phyloP scores from a whole-genome alignment of 176 grass and related monocot species.

The Cocos nucifera region DNA sequence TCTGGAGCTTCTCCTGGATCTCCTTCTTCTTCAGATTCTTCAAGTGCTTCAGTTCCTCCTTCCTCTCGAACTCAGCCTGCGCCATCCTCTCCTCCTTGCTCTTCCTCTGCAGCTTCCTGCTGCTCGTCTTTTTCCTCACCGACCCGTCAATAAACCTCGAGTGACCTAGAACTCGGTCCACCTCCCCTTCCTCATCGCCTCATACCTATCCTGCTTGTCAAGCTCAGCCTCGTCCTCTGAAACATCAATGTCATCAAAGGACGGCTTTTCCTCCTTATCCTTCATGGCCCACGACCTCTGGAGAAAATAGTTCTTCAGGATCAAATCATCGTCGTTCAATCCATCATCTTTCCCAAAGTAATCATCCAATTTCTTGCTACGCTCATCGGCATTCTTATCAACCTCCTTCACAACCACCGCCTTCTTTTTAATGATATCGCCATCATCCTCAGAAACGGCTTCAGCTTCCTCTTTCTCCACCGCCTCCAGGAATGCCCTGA shows the following conservation, averaged over 20 bases:
- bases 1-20: constrained; percentile 79
- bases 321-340: constrained; percentile 58
- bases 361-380: constrained; percentile 38
- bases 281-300: constrained; percentile 44
- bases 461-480: constrained; percentile 40
- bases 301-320: constrained; percentile 68
- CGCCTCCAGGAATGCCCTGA: constrained; percentile 64
- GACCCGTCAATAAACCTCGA: constrained; percentile 77
- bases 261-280: constrained; percentile 22
- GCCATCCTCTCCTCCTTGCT: constrained; percentile 83
- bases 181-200: constrained; percentile 67
- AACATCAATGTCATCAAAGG: constrained; percentile 33
- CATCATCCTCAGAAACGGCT: constrained; percentile 21
- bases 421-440: constrained; percentile 54
- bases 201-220: constrained; percentile 43
- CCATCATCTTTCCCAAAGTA: constrained; percentile 63
- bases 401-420: constrained; percentile 5
- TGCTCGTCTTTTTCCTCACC: constrained; percentile 88
- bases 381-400: constrained; percentile 32
- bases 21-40: constrained; percentile 98
- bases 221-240: constrained; percentile 60
- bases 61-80: constrained; percentile 46
- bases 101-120: constrained; percentile 75
- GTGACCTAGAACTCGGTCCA: constrained; percentile 65
- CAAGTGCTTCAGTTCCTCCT: constrained; percentile 79